These are phyloP conservation scores for Scytalidium sp. DNA, from an alignment of 2,329 filamentous ascomycete genomes.

Conservation along the genomic window DNA sequence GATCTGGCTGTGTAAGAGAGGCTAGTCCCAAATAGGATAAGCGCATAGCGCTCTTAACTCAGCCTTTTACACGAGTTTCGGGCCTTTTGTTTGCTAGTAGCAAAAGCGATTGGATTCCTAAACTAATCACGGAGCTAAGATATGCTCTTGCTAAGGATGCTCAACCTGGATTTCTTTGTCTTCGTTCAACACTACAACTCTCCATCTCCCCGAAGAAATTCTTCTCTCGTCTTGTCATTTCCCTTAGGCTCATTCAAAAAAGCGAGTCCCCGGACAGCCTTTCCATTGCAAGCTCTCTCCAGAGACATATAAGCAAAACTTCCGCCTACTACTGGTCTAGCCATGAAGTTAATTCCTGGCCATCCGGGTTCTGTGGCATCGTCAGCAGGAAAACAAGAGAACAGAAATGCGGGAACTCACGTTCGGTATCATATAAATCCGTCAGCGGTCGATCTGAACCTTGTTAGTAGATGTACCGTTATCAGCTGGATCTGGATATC, in stretches of 20 bases:
- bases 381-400: neutral
- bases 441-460: constrained; percentile 67
- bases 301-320: constrained; percentile 85
- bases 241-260: constrained; percentile 40
- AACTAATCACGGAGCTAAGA: neutral
- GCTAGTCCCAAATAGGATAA: neutral
- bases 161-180: neutral
- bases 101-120: no score
- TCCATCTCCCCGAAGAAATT: neutral
- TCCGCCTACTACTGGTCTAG: constrained; percentile 77
- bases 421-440: constrained; percentile 80
- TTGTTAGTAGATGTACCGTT: constrained; percentile 1
- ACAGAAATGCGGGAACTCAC: constrained; percentile 21
- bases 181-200: constrained; percentile 1
- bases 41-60: neutral
- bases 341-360: constrained; percentile 73
- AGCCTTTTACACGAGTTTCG: no score
- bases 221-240: constrained; percentile 1
- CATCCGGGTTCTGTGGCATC: constrained; percentile 56
- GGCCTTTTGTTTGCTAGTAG: no score
- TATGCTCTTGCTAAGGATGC: neutral
- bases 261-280: constrained; percentile 54
- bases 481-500: constrained; percentile 11
- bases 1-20: neutral
- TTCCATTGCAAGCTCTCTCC: constrained; percentile 73